Evolutionary conservation across 1,284 basidiomycete genomes (phyloP), one percentile per base, ranked within the genome.

Genomic region (Naganishia sp.): DNA sequence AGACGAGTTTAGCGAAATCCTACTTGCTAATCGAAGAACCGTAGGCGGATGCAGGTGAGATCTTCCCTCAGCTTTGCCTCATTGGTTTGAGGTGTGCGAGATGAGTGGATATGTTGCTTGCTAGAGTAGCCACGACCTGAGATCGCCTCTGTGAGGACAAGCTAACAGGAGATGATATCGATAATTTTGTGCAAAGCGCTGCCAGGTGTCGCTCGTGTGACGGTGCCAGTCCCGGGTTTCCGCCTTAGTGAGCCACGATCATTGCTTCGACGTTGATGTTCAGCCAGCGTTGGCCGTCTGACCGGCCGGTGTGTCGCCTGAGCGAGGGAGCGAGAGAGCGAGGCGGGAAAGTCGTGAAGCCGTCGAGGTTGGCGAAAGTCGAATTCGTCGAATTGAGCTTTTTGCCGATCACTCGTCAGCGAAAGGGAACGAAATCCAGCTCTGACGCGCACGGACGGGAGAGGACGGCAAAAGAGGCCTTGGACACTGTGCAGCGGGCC

Each of bases 351-450:
- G 21, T 11, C 15, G 41, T 9, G 35, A 9, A 39, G 35, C 35
- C n/a, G 35, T 9, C 35, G 35, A 18, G 4, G 47, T 23, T 6
- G 18, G 47, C 47, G 47, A 49, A 21, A 43, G 31, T 18, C 21
- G 23, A 42, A 56, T 28, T 35, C 18, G 25, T 32, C 25, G 32
- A 21, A 11, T 43, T 23, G 31, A 32, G 10, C 18, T 51, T 50
- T 50, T 60, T 42, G 23, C 45, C 58, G 58, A 61, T 61, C 49
- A 51, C 47, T 61, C 28, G 58, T 61, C 58, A 61, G 58, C 47
- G 25, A 51, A 50, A 54, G n/a, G 15, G 47, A 13, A 39, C 7
- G 35, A 39, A 39, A 39, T 39, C 35, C 49, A 28, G n/a, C 49
- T 50, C 49, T 50, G 49, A 50, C 49, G 49, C 49, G 49, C 49